Conservation (phyloP, 352 stramenopile genomes). For the Phytophthora pinifolia region DNA sequence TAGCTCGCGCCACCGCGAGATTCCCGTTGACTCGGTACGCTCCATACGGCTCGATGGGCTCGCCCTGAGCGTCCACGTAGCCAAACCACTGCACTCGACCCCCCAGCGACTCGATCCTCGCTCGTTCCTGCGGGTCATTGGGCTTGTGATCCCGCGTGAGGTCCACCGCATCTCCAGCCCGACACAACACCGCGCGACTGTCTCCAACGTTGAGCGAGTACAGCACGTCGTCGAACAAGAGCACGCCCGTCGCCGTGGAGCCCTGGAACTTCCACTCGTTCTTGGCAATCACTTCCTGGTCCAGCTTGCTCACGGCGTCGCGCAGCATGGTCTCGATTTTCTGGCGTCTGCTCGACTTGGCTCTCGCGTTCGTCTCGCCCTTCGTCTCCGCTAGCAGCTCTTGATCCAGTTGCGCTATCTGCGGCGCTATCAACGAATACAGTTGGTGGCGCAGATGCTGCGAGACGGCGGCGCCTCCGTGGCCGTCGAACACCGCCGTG, state of each 20-base stretch:
- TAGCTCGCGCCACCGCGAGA: constrained; percentile 88
- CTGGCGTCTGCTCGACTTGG: constrained; percentile 28
- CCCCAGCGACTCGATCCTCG: constrained; percentile 75
- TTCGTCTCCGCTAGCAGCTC: constrained; percentile 45
- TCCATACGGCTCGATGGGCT: constrained; percentile 89
- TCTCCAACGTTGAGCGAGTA: constrained; percentile 94
- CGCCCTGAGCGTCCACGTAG: constrained; percentile 76
- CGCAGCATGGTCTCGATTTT: constrained; percentile 46
- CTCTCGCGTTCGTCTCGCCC: constrained; percentile 28
- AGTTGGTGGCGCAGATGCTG: constrained; percentile 66
- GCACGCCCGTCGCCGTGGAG: constrained; percentile 71
- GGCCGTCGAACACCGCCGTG: constrained; percentile 81
- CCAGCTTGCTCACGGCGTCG: constrained; percentile 49
- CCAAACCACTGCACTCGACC: constrained; percentile 91
- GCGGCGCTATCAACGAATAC: constrained; percentile 53
- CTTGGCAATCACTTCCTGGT: constrained; percentile 59
- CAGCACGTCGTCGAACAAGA: constrained; percentile 77
- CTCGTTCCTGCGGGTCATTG: constrained; percentile 76
- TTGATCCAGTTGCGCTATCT: constrained; percentile 47
- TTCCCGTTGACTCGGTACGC: constrained; percentile 93
- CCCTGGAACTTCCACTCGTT: constrained; percentile 82
- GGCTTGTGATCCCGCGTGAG: constrained; percentile 91
- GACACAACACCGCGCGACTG: constrained; percentile 92
- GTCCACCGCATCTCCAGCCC: constrained; percentile 64
- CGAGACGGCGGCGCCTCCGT: constrained; percentile 70